phyloP scores from a whole-genome alignment of 768 basidiomycete species.

The Hydnomerulius pinastri region DNA sequence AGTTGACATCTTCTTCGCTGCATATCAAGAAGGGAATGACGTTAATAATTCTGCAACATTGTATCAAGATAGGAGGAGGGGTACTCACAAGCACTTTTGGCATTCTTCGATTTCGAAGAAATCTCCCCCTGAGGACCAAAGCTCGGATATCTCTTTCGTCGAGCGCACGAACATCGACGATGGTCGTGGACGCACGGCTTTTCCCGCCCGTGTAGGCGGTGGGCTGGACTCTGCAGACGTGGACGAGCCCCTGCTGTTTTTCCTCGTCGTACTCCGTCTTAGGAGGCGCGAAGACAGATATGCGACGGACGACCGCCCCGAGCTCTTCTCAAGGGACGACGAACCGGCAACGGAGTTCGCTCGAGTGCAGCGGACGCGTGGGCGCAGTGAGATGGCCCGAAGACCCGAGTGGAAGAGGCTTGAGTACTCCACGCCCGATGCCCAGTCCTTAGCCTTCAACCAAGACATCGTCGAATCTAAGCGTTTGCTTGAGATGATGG shows the following conservation, averaged over 20 bases:
- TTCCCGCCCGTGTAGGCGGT: neutral
- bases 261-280: conserved; percentile 2
- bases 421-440: conserved; percentile 34
- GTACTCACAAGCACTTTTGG: conserved; percentile 18
- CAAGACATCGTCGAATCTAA: conserved; percentile 27
- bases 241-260: conserved; percentile 1
- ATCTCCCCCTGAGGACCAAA: conserved; percentile 4
- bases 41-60: neutral
- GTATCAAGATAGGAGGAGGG: neutral
- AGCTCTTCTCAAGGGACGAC: conserved; percentile 1
- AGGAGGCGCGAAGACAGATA: conserved; percentile 14
- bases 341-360: conserved; percentile 3
- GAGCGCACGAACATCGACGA: conserved; percentile 17
- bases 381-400: conserved; percentile 26
- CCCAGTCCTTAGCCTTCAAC: conserved; percentile 32
- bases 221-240: conserved; percentile 7
- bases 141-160: conserved; percentile 10
- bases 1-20: conserved; percentile 9
- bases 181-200: conserved; percentile 5
- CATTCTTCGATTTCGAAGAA: conserved; percentile 3
- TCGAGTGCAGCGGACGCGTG: conserved; percentile 6
- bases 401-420: conserved; percentile 38
- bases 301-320: neutral
- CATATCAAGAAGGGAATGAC: neutral
- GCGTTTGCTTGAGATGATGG: neutral